Conservation (phyloP, 2,329 filamentous ascomycete genomes). For the Aspergillus nomiae region DNA sequence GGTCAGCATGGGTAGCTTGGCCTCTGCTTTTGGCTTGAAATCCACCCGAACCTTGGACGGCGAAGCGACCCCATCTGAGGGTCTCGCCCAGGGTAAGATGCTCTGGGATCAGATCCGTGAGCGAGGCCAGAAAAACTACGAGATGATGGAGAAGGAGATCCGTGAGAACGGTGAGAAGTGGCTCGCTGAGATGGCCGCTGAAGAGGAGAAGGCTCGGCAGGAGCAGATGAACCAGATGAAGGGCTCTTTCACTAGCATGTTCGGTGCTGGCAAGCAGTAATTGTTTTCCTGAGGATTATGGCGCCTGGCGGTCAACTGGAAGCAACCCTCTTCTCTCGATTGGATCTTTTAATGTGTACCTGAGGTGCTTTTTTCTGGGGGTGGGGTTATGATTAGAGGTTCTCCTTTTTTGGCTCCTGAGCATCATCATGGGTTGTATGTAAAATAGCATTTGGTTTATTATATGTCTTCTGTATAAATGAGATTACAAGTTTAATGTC, state of each 20-base stretch:
- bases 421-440: constrained; percentile 32
- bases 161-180: constrained; percentile 91
- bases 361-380: not conserved
- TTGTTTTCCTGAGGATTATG: constrained; percentile 10
- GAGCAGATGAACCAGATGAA: constrained; percentile 94
- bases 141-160: constrained; percentile 86
- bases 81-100: constrained; percentile 92
- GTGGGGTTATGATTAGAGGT: constrained; percentile 5
- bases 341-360: constrained; percentile 6
- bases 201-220: constrained; percentile 85
- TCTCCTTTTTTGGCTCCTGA: constrained; percentile 23
- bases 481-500: constrained; percentile 20
- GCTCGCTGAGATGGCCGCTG: constrained; percentile 88
- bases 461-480: constrained; percentile 28
- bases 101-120: constrained; percentile 92
- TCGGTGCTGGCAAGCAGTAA: constrained; percentile 44
- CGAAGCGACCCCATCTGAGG: constrained; percentile 71
- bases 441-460: constrained; percentile 38
- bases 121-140: constrained; percentile 85
- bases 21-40: constrained; percentile 76
- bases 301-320: not conserved
- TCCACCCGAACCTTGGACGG: constrained; percentile 63
- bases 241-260: constrained; percentile 66
- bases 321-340: not conserved
- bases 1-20: constrained; percentile 66